phyloP scores from a whole-genome alignment of 2,329 filamentous ascomycete genomes.

The Fusarium pseudocircinatum region DNA sequence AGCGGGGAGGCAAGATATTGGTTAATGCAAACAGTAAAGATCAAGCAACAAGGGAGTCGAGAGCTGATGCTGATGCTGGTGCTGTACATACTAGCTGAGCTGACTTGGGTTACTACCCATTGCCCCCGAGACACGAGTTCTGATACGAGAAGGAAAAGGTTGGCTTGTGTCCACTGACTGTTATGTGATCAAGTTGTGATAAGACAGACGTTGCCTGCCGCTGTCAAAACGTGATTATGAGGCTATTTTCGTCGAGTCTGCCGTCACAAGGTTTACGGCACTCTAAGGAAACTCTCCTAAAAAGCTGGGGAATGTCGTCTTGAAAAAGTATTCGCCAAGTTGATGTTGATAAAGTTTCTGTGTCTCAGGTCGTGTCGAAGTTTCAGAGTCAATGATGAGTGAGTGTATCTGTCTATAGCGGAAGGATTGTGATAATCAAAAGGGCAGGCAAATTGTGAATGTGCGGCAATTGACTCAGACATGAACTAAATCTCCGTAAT shows the following conservation, averaged over 20 bases:
- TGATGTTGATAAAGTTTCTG: not conserved
- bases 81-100: not conserved
- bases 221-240: slow-evolving; percentile 9
- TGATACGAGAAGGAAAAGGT: not conserved
- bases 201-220: not conserved
- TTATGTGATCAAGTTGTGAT: not conserved
- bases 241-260: slow-evolving; percentile 8
- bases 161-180: not conserved
- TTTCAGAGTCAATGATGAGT: not conserved
- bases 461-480: slow-evolving; percentile 7
- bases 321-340: not conserved
- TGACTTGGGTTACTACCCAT: not conserved
- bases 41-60: not conserved
- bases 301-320: not conserved
- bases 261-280: not conserved
- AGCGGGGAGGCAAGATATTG: not conserved
- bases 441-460: not conserved
- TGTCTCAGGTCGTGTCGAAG: not conserved
- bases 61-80: not conserved
- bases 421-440: slow-evolving; percentile 9
- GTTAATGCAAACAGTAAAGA: not conserved
- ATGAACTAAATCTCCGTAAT: not conserved
- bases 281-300: not conserved
- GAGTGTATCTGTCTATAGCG: not conserved
- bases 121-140: not conserved